Evolutionary conservation across 768 basidiomycete species (phyloP), one percentile per base, ranked within the genome.

Genomic region (Phylloporus sp.): DNA sequence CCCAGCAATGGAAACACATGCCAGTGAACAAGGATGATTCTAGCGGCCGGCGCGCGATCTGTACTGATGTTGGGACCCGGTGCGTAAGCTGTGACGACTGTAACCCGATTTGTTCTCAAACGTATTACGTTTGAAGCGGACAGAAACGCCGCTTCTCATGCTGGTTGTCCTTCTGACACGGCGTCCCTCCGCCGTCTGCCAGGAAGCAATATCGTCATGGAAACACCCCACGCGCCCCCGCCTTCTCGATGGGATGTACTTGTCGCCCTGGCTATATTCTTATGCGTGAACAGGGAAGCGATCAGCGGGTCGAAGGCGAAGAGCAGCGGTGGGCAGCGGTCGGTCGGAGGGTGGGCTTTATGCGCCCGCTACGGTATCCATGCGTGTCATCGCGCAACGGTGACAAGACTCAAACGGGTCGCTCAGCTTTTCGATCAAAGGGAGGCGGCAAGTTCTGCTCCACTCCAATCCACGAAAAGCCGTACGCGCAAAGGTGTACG

Each of bases 281-380:
- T n/a, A 10, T 13, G 21, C 11, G 7, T 26, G 29, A 26, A 21
- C 18, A 33, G 10, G 23, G 13, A 23, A 23, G n/a, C 36, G 40
- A 38, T 23, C n/a, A 28, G 38, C 40, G 29, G 29, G n/a, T n/a
- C n/a, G 22, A 13, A 18, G 33, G 18, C n/a, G 15, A 33, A 40
- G 36, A 29, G 18, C 34, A 22, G 15, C 7, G 29, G 39, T 34
- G 39, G 38, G 13, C 39, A 22, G 22, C 31, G 27, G 38, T 28
- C 40, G 49, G 49, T 29, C 32, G 32, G 38, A 24, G 32, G 6
- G 26, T 40, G 42, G 50, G 5, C 50, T 46, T 53, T 36, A 31
- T 9, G 33, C 10, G 42, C 23, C 36, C 21, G 20, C 27, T 15
- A 28, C 15, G 14, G 17, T 21, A 29, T 36, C 34, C 31, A 26